Conservation (phyloP, 352 stramenopile genomes). For the Globisporangium canariense region DNA sequence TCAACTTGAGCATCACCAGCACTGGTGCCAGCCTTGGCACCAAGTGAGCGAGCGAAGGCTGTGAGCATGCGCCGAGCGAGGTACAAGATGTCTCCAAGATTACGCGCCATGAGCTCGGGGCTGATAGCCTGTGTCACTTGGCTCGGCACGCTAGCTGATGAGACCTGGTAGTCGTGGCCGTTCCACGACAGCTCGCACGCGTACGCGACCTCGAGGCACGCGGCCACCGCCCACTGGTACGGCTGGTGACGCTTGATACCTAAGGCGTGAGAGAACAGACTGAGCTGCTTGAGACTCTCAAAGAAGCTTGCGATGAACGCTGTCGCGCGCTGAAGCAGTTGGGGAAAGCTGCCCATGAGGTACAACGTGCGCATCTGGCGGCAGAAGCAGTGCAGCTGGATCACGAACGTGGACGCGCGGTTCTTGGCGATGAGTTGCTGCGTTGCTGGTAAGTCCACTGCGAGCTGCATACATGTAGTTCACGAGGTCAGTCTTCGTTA, state of each 20-base stretch:
- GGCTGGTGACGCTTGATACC: constrained; percentile 43
- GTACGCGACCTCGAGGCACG: constrained; percentile 74
- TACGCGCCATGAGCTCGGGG: constrained; percentile 56
- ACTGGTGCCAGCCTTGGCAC: neutral
- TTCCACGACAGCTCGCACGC: constrained; percentile 75
- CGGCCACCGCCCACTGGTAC: constrained; percentile 66
- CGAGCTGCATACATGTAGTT: constrained; percentile 32
- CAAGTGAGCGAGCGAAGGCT: constrained; percentile 25
- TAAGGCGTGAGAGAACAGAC: constrained; percentile 9
- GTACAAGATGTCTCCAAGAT: constrained; percentile 71
- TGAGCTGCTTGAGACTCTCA: constrained; percentile 25
- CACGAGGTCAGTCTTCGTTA: neutral
- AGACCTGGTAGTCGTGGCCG: constrained; percentile 56
- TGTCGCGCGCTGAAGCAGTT: constrained; percentile 52
- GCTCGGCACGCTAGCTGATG: constrained; percentile 41
- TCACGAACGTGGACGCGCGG: constrained; percentile 39
- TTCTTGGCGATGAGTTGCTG: constrained; percentile 55
- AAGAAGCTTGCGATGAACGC: constrained; percentile 61
- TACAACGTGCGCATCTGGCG: constrained; percentile 76
- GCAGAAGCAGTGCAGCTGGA: constrained; percentile 77
- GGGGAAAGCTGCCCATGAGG: constrained; percentile 60
- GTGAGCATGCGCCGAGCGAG: constrained; percentile 61
- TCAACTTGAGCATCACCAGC: neutral
- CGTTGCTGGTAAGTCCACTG: constrained; percentile 45
- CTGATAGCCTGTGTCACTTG: constrained; percentile 41